phyloP scores from a whole-genome alignment of 129 eudicot species.

The Flaveria brownii region DNA sequence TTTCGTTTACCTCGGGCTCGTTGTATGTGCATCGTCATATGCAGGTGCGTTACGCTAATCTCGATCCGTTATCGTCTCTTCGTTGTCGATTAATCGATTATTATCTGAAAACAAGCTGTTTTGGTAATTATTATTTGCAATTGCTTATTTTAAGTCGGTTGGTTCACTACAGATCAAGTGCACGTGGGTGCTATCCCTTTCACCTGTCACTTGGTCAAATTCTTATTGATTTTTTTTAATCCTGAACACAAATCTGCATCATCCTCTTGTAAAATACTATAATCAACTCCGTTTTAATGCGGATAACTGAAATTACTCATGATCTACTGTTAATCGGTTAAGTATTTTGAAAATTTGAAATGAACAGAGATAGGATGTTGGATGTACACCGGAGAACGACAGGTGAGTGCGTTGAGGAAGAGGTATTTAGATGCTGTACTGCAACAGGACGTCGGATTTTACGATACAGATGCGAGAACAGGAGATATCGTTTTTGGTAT shows the following conservation, averaged over 20 bases:
- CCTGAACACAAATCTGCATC: conserved; percentile 39
- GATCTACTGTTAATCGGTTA: not conserved
- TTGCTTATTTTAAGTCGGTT: conserved; percentile 41
- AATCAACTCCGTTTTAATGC: not conserved
- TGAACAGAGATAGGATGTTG: conserved; percentile 87
- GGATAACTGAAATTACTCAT: conserved; percentile 7
- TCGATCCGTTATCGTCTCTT: conserved; percentile 34
- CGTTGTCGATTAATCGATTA: conserved; percentile 15
- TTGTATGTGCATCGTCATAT: conserved; percentile 90
- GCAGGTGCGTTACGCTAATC: conserved; percentile 60
- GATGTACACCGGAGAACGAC: conserved; percentile 98
- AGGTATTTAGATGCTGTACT: conserved; percentile 89
- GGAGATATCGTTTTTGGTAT: conserved; percentile 96
- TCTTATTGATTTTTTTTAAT: conserved; percentile 32
- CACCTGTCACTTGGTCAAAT: conserved; percentile 53
- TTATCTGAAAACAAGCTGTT: conserved; percentile 18
- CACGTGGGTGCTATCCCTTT: conserved; percentile 69
- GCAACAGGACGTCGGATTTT: conserved; percentile 96
- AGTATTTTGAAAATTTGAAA: not conserved
- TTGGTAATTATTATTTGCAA: conserved; percentile 7
- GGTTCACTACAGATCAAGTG: conserved; percentile 55
- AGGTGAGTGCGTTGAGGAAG: conserved; percentile 82
- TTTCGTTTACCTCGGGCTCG: conserved; percentile 88
- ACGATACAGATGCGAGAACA: conserved; percentile 96
- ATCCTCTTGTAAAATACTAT: not conserved